Conservation (phyloP, 1,284 basidiomycete species). For the Ganoderma multipileum region DNA sequence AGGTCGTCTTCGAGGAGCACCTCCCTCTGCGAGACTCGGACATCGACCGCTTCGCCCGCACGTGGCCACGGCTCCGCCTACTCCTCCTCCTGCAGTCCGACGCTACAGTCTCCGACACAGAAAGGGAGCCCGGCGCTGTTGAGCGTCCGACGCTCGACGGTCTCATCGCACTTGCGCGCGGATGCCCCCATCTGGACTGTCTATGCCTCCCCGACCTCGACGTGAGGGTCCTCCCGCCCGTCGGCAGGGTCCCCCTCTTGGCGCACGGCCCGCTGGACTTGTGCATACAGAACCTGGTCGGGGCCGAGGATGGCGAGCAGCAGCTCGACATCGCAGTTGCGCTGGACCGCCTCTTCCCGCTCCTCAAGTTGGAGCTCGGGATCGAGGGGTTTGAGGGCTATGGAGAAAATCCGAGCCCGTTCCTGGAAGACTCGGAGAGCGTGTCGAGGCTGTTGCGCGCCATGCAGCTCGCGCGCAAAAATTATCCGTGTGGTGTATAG, state of each 20-base stretch:
- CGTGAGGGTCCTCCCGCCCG: neutral
- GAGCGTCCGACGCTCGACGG: neutral
- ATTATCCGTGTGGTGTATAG: too few relatives aligned
- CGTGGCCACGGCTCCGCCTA: neutral
- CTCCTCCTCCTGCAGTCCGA: neutral
- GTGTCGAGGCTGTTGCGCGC: too few relatives aligned
- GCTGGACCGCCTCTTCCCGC: neutral
- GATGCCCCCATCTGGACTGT: neutral
- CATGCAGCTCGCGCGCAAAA: too few relatives aligned
- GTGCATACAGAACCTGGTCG: neutral
- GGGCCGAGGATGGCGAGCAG: neutral
- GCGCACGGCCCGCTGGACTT: neutral
- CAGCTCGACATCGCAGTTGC: neutral
- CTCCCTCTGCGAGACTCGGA: neutral
- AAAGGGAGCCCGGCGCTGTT: neutral
- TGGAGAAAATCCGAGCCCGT: too few relatives aligned
- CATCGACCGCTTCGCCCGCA: neutral
- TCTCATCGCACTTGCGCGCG: neutral
- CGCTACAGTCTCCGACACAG: neutral
- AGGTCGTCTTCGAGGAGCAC: neutral
- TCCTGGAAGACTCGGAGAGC: too few relatives aligned
- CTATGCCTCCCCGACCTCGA: neutral
- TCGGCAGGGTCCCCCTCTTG: neutral
- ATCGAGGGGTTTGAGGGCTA: too few relatives aligned
- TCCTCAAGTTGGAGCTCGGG: neutral